Evolutionary conservation across 129 eudicot genomes (phyloP).

Genomic region (Lactuca sativa): DNA sequence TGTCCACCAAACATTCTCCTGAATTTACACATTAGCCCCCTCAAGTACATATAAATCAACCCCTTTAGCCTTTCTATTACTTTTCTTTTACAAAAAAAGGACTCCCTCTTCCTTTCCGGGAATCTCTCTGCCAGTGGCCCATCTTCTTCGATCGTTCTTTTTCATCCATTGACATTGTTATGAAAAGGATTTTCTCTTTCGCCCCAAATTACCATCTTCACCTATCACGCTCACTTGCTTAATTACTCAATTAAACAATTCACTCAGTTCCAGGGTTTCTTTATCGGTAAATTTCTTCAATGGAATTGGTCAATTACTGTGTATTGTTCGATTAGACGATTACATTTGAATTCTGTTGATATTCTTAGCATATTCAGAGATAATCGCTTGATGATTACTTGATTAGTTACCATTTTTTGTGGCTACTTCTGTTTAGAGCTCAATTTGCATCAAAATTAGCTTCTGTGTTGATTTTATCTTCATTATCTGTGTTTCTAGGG

Average conservation of each 20-base stretch:
- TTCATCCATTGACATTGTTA: background rate
- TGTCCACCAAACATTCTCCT: constrained; percentile 32
- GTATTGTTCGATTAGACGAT: background rate
- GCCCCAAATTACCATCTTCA: background rate
- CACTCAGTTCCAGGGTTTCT: constrained; percentile 6
- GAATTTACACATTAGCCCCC: constrained; percentile 32
- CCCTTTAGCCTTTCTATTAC: background rate
- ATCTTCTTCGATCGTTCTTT: constrained; percentile 24
- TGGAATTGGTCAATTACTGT: background rate
- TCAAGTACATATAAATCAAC: constrained; percentile 16
- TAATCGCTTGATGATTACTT: constrained; percentile 4
- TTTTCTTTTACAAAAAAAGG: constrained; percentile 16
- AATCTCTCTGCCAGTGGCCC: constrained; percentile 32
- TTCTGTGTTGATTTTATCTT: constrained; percentile 13
- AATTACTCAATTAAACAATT: constrained; percentile 14
- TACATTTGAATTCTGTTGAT: constrained; percentile 5
- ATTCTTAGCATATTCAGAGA: constrained; percentile 19
- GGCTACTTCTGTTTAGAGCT: constrained; percentile 3
- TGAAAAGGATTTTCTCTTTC: background rate
- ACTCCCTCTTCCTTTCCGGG: constrained; percentile 6
- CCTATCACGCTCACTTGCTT: background rate
- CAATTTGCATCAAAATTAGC: constrained; percentile 7
- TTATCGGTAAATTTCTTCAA: constrained; percentile 20
- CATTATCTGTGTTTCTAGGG: constrained; percentile 11
- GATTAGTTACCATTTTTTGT: background rate